Conservation (phyloP, 2,329 filamentous ascomycete genomes). For the Botrytis sinoallii region DNA sequence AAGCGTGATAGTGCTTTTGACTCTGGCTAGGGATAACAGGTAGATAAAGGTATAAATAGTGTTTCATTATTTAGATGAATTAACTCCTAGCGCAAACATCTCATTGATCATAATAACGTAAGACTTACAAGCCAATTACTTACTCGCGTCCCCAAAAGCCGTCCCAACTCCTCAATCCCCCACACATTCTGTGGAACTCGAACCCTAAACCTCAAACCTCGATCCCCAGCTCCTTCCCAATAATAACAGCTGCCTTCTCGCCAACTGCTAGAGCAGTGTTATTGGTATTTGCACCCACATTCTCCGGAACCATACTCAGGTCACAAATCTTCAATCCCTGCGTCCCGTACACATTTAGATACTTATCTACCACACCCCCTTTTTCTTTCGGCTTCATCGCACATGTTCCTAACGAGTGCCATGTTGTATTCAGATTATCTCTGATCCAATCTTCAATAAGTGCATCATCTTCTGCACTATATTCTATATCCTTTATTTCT, state of each 20-base stretch:
- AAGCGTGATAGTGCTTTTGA: not conserved
- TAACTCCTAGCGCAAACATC: not conserved
- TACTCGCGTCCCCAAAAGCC: not conserved
- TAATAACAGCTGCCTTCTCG: conserved; percentile 43
- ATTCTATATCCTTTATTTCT: conserved; percentile 40
- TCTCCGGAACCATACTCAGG: conserved; percentile 39
- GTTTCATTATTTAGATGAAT: not conserved
- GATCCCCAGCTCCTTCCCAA: conserved; percentile 41
- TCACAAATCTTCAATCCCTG: conserved; percentile 44
- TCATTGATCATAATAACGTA: not conserved
- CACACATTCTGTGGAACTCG: conserved; percentile 23
- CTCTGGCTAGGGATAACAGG: too few relatives aligned
- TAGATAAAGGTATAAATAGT: not conserved
- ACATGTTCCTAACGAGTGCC: conserved; percentile 43
- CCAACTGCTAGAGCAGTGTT: conserved; percentile 45
- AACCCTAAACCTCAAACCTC: conserved; percentile 31
- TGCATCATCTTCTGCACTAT: conserved; percentile 36
- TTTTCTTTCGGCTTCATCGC: conserved; percentile 40
- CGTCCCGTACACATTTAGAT: conserved; percentile 42
- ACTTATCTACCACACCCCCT: conserved; percentile 42
- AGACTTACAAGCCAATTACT: not conserved
- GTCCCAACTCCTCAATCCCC: not conserved
- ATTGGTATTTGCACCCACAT: conserved; percentile 46
- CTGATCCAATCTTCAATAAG: conserved; percentile 45
- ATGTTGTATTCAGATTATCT: conserved; percentile 42